These are phyloP conservation scores for Xylariaceae sp. DNA, from an alignment of 2,329 filamentous ascomycete species.

Conservation along the genomic window DNA sequence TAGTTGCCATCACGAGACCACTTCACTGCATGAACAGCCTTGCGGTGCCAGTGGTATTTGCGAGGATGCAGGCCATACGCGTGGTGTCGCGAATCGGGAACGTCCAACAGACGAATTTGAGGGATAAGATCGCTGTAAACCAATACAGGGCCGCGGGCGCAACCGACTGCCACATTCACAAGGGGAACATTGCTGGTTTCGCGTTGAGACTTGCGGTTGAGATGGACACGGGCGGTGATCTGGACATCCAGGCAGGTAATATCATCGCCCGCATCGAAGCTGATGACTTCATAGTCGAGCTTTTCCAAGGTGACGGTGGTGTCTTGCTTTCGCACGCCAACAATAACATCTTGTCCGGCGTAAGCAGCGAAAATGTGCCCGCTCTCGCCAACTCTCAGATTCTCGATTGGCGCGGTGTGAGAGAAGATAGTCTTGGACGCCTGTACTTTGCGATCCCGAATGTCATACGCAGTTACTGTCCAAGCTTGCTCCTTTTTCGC, in stretches of 20 bases:
- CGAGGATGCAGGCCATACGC: slow-evolving; percentile 51
- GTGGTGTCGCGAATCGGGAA: slow-evolving; percentile 26
- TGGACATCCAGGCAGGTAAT: slow-evolving; percentile 64
- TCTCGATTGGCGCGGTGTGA: slow-evolving; percentile 38
- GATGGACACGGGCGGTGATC: slow-evolving; percentile 31
- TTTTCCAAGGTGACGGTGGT: slow-evolving; percentile 35
- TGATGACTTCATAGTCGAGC: slow-evolving; percentile 51
- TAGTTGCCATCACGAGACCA: slow-evolving; percentile 96
- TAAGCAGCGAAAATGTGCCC: slow-evolving; percentile 56
- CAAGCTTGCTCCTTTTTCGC: slow-evolving; percentile 38
- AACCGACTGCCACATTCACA: slow-evolving; percentile 74
- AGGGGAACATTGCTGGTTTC: slow-evolving; percentile 33
- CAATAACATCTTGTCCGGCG: slow-evolving; percentile 49
- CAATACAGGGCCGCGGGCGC: slow-evolving; percentile 69
- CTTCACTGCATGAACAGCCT: slow-evolving; percentile 75
- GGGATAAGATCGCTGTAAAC: slow-evolving; percentile 72
- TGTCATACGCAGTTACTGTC: slow-evolving; percentile 45
- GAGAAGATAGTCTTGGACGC: slow-evolving; percentile 35
- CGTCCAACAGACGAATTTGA: slow-evolving; percentile 46
- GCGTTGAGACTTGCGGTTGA: slow-evolving; percentile 31
- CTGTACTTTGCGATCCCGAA: slow-evolving; percentile 28
- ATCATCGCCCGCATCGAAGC: slow-evolving; percentile 55
- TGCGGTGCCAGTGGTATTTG: slow-evolving; percentile 86
- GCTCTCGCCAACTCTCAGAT: slow-evolving; percentile 46
- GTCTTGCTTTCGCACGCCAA: slow-evolving; percentile 47